A percentile compares a stretch with the other conserved stretches of the same genome.
These are phyloP conservation scores for Neurospora sp. DNA, from an alignment of 495 filamentous ascomycete species.

Conservation along the genomic window DNA sequence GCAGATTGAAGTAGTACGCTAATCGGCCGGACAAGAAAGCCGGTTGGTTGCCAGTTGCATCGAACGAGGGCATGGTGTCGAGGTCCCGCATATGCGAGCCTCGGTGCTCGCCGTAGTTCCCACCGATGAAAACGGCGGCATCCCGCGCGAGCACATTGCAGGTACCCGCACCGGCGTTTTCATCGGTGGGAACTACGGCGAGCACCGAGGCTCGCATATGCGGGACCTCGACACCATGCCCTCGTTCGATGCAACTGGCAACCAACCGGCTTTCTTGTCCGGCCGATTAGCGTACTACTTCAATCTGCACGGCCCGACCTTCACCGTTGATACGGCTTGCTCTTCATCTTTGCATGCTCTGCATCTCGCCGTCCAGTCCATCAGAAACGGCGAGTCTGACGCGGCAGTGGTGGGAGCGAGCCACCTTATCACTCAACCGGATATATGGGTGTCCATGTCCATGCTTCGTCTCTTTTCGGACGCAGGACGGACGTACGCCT, in stretches of 20 bases:
- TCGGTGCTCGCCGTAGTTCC: slow-evolving; percentile 29
- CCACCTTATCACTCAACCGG: slow-evolving; percentile 32
- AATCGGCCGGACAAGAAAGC: slow-evolving; percentile 47
- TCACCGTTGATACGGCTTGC: slow-evolving; percentile 78
- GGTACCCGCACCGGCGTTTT: slow-evolving; percentile 37
- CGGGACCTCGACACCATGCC: slow-evolving; percentile 31
- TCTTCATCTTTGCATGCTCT: slow-evolving; percentile 56
- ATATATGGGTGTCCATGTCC: slow-evolving; percentile 32
- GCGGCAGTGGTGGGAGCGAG: slow-evolving; percentile 38
- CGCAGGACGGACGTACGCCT: slow-evolving; percentile 28
- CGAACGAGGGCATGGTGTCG: slow-evolving; percentile 29
- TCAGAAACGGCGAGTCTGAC: slow-evolving; percentile 47
- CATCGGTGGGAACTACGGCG: slow-evolving; percentile 30
- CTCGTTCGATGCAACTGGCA: slow-evolving; percentile 32
- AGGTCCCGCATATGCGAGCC: slow-evolving; percentile 29
- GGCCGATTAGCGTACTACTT: slow-evolving; percentile 49
- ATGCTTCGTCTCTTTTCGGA: slow-evolving; percentile 27
- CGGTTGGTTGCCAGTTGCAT: slow-evolving; percentile 33
- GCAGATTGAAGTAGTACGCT: slow-evolving; percentile 43
- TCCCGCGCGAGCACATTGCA: slow-evolving; percentile 33
- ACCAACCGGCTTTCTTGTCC: slow-evolving; percentile 37
- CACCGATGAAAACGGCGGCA: slow-evolving; percentile 41
- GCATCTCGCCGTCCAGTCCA: slow-evolving; percentile 68
- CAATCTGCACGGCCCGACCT: slow-evolving; percentile 43
- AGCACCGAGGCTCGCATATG: slow-evolving; percentile 28